These are phyloP conservation scores for Syzygium malaccense DNA, from an alignment of 441 rosid genomes.

Conservation along the genomic window DNA sequence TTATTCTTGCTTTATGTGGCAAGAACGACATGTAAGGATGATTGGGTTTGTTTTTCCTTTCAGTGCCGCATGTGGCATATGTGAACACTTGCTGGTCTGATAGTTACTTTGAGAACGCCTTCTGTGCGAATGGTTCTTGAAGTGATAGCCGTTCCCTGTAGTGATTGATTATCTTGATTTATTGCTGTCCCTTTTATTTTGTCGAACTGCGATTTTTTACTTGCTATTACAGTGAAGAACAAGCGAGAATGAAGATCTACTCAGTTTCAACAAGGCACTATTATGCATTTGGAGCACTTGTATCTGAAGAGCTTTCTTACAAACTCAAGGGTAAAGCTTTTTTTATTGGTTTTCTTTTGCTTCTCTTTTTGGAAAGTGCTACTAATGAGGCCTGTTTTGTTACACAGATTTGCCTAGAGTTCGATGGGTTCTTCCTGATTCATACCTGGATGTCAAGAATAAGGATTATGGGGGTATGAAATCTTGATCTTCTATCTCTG, in stretches of 20 bases:
- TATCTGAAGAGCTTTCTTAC: conserved; percentile 68
- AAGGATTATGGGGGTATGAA: conserved; percentile 78
- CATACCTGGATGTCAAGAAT: conserved; percentile 75
- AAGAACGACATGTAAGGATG: background rate
- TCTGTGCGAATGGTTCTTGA: background rate
- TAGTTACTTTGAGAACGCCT: background rate
- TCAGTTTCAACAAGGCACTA: conserved; percentile 79
- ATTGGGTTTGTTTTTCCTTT: background rate
- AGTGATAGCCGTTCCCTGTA: background rate
- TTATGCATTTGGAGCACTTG: conserved; percentile 88
- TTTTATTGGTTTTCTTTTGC: background rate
- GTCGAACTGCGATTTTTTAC: background rate
- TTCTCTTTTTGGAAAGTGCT: background rate
- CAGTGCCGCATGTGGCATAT: background rate
- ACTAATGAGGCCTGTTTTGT: background rate
- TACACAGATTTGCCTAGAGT: conserved; percentile 53
- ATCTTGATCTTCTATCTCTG: background rate
- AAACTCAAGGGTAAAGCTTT: conserved; percentile 56
- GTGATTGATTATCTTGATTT: background rate
- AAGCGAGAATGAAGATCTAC: conserved; percentile 88
- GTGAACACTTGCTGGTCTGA: background rate
- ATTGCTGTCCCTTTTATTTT: background rate
- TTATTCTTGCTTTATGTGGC: background rate
- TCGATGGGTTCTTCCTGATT: conserved; percentile 93
- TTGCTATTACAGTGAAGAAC: conserved; percentile 54